These are phyloP conservation scores for Arachis hypogaea DNA, from an alignment of 306 rosid species.

Conservation along the genomic window DNA sequence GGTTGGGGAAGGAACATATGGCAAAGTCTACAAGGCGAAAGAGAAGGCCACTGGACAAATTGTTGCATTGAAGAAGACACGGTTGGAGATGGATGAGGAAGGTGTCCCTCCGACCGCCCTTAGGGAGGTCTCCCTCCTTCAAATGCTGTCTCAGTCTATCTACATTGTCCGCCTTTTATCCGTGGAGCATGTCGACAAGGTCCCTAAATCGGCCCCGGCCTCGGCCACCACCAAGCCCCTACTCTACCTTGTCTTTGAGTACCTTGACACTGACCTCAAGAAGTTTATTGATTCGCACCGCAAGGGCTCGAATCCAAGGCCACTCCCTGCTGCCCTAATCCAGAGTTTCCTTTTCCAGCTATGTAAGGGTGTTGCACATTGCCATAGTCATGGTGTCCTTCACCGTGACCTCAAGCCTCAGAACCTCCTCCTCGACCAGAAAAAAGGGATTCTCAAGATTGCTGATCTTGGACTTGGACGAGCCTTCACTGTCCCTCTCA, in stretches of 20 bases:
- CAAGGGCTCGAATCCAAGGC: constrained; percentile 63
- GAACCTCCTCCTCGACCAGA: constrained; percentile 82
- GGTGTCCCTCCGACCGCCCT: constrained; percentile 96
- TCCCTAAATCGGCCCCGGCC: constrained; percentile 42
- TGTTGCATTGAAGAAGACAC: constrained; percentile 87
- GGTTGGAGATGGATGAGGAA: constrained; percentile 96
- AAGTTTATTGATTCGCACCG: constrained; percentile 89
- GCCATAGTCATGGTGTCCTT: constrained; percentile 92
- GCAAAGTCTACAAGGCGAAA: constrained; percentile 90
- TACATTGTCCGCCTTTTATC: constrained; percentile 85
- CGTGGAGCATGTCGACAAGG: constrained; percentile 72
- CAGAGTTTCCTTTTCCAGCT: constrained; percentile 91
- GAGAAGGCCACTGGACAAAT: constrained; percentile 77
- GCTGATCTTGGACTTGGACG: constrained; percentile 93
- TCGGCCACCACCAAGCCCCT: constrained; percentile 54
- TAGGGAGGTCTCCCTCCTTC: constrained; percentile 88
- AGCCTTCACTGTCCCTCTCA: constrained; percentile 91
- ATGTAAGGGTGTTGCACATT: constrained; percentile 92
- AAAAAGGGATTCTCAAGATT: constrained; percentile 77
- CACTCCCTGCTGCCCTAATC: constrained; percentile 53
- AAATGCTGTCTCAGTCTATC: constrained; percentile 88
- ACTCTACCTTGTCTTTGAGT: constrained; percentile 90
- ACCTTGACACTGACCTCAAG: constrained; percentile 89
- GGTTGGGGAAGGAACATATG: constrained; percentile 97
- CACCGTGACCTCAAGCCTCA: constrained; percentile 95